Evolutionary conservation across 2,329 filamentous ascomycete genomes (phyloP).

Genomic region (Purpureocillium takamizusanense): DNA sequence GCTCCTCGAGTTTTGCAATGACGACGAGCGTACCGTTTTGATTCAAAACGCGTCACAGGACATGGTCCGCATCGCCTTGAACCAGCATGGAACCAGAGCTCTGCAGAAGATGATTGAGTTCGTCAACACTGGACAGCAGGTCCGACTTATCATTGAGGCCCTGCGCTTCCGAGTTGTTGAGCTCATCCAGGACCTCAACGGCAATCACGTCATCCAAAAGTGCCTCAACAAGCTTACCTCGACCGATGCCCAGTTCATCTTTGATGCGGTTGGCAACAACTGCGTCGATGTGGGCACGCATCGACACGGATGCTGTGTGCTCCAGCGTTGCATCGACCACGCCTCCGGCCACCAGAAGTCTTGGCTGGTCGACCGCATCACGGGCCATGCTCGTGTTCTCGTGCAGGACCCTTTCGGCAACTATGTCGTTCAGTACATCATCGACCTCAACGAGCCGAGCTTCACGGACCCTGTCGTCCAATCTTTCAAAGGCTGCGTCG

Average conservation of each 20-base stretch:
- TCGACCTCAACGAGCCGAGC: conserved; percentile 78
- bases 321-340: conserved; percentile 97
- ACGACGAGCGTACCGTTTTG: conserved; percentile 86
- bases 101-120: conserved; percentile 99
- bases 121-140: conserved; percentile 77
- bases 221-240: conserved; percentile 89
- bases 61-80: conserved; percentile 88
- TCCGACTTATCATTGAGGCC: conserved; percentile 78
- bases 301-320: conserved; percentile 93
- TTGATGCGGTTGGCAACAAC: conserved; percentile 79
- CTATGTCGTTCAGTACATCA: conserved; percentile 97
- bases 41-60: conserved; percentile 83
- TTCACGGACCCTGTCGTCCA: conserved; percentile 86
- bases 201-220: conserved; percentile 98
- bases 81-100: conserved; percentile 93
- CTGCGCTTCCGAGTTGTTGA: conserved; percentile 80
- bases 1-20: conserved; percentile 87
- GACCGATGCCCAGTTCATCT: conserved; percentile 88
- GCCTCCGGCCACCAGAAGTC: conserved; percentile 83
- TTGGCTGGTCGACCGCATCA: conserved; percentile 80
- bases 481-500: conserved; percentile 68
- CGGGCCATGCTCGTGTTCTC: conserved; percentile 74
- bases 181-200: conserved; percentile 93
- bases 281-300: conserved; percentile 92
- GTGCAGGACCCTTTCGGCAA: conserved; percentile 98